These are phyloP conservation scores for Ilex paraguariensis DNA, from an alignment of 305 asterid species.

Conservation along the genomic window DNA sequence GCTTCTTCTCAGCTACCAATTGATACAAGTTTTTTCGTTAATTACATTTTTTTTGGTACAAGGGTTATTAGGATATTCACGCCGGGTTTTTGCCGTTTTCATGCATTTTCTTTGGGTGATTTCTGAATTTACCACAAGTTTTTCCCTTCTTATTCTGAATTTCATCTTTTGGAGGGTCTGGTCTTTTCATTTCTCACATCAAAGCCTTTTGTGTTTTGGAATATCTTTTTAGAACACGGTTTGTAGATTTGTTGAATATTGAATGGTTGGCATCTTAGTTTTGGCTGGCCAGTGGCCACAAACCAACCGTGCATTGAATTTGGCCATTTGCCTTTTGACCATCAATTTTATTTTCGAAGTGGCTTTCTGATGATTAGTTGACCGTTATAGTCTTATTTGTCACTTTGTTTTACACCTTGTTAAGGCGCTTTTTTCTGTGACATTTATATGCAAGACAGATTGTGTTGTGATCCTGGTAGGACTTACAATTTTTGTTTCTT, in stretches of 20 bases:
- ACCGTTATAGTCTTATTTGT: not conserved
- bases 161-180: not conserved
- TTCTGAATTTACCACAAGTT: too few relatives aligned
- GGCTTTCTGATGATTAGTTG: not conserved
- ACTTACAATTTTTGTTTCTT: not conserved
- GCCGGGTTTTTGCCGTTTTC: too few relatives aligned
- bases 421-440: too few relatives aligned
- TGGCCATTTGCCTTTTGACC: not conserved
- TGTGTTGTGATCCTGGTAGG: too few relatives aligned
- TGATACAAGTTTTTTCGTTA: too few relatives aligned
- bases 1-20: too few relatives aligned
- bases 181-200: not conserved
- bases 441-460: too few relatives aligned
- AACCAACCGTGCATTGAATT: not conserved
- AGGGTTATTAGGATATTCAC: too few relatives aligned
- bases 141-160: not conserved
- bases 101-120: too few relatives aligned
- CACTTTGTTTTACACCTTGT: not conserved
- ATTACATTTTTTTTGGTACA: too few relatives aligned
- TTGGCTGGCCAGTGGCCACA: not conserved
- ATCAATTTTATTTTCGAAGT: not conserved
- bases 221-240: not conserved
- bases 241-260: too few relatives aligned
- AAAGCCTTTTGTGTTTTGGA: not conserved
- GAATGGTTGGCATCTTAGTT: too few relatives aligned